These are phyloP conservation scores for Pterocarpus santalinus DNA, from an alignment of 306 rosid species.

Conservation along the genomic window DNA sequence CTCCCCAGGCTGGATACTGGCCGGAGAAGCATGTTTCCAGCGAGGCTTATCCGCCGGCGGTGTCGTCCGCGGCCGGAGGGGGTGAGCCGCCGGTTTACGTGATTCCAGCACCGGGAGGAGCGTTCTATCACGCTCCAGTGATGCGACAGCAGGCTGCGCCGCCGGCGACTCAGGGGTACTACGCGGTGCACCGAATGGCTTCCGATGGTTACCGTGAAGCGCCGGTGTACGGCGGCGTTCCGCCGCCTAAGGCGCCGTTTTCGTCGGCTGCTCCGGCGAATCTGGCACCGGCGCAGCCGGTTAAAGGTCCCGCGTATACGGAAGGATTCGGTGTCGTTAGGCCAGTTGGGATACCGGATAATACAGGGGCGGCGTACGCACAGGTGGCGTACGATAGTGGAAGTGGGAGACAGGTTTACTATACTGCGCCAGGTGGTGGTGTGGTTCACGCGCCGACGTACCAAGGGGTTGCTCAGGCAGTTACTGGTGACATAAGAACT, in stretches of 20 bases:
- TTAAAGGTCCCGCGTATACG: constrained; percentile 56
- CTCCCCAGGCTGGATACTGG: constrained; percentile 63
- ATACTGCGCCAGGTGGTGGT: constrained; percentile 63
- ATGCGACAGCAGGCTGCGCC: constrained; percentile 55
- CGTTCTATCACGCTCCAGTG: constrained; percentile 64
- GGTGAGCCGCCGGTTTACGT: constrained; percentile 71
- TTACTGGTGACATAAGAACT: constrained; percentile 50
- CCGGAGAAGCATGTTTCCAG: constrained; percentile 64
- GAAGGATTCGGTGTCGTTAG: constrained; percentile 66
- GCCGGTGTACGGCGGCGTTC: constrained; percentile 62
- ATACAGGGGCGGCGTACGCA: constrained; percentile 47
- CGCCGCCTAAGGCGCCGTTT: constrained; percentile 43
- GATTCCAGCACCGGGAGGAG: constrained; percentile 60
- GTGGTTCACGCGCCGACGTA: constrained; percentile 57
- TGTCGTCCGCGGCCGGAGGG: constrained; percentile 53
- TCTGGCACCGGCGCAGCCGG: constrained; percentile 59
- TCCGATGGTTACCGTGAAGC: constrained; percentile 80
- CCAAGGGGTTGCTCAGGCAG: constrained; percentile 56
- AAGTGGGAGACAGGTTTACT: constrained; percentile 85
- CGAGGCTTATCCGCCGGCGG: constrained; percentile 56
- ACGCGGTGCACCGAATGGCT: constrained; percentile 68
- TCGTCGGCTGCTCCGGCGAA: constrained; percentile 46
- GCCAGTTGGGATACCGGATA: constrained; percentile 46
- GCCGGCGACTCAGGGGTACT: constrained; percentile 67
- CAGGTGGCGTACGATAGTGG: constrained; percentile 67